Evolutionary conservation across 2,329 filamentous ascomycete species (phyloP), one percentile per base, ranked within the genome.

Genomic region (Nigrospora sphaerica): DNA sequence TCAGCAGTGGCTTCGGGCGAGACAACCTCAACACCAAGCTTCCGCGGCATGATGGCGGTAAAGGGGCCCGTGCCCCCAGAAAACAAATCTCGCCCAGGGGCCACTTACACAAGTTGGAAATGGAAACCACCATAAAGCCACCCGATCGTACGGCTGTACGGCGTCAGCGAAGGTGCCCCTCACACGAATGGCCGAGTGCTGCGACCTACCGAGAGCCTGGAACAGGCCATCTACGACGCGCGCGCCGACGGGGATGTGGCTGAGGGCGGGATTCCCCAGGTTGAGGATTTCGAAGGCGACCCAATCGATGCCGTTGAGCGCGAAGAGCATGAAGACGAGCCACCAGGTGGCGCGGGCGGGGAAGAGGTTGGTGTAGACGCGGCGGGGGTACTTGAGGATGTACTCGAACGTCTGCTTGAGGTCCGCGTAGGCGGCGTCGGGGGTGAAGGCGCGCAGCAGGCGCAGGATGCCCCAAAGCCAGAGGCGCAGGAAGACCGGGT

Each of bases 151-250:
- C 71, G 13, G 73, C 56, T 28, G 23, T 9, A 5, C 23, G 23
- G 23, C 7, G 23, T 28, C 10, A 28, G 23, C 23, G 23, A 28
- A 28, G 6, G 2, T 6, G 23, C 23, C 23, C 7, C 19, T 7
- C 7, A 10, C 23, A 28, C 23, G 23, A 28, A 2, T 5, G 23
- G 23, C 7, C 23, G 10, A 10, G 40, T 19, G 40, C 18, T 28
- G 28, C 63, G 54, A 62, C 64, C 31, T 48, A 58, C 57, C 70
- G 36, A 70, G 57, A 1, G 69, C 69, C 55, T 75, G 72, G 52
- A 80, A 80, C 1, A 80, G 57, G 1, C 75, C 76, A 46, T 77
- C 73, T 4, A 80, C 62, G 17, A 77, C 63, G 6, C 74, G 68
- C 33, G 69, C 72, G 3, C 66, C 65, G 0, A 64, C 54, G 0